Conservation (phyloP, 306 rosid species). For the Delonix regia region DNA sequence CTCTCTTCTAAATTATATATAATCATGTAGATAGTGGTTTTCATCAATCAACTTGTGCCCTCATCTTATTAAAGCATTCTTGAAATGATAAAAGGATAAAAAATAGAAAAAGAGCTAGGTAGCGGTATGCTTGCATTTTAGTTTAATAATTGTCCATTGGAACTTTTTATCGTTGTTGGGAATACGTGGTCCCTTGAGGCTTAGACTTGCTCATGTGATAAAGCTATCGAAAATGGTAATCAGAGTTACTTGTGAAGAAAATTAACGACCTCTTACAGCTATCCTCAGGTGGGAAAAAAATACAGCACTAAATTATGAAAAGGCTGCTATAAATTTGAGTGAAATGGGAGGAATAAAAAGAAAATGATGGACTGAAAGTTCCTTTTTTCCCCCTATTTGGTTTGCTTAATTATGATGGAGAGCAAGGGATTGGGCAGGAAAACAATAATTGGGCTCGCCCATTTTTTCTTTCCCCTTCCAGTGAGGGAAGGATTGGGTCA, state of each 20-base stretch:
- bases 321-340: background rate
- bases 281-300: background rate
- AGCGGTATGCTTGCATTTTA: background rate
- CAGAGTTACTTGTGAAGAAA: background rate
- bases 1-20: slow-evolving; percentile 4
- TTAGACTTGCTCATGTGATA: background rate
- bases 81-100: background rate
- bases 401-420: too few species aligned
- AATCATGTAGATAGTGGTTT: slow-evolving; percentile 15
- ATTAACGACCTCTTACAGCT: background rate
- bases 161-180: too few species aligned
- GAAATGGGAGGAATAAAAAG: too few species aligned
- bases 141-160: background rate
- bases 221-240: background rate
- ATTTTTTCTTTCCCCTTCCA: too few species aligned
- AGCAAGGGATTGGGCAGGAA: too few species aligned
- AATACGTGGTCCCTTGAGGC: too few species aligned
- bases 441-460: too few species aligned
- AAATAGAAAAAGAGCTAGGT: background rate
- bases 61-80: background rate
- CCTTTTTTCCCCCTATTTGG: too few species aligned
- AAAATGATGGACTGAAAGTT: too few species aligned
- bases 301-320: background rate
- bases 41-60: background rate
- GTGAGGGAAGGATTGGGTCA: too few species aligned